Evolutionary conservation across 1,284 basidiomycete species (phyloP), one percentile per base, ranked within the genome.

Genomic region (Boletellus sp.): DNA sequence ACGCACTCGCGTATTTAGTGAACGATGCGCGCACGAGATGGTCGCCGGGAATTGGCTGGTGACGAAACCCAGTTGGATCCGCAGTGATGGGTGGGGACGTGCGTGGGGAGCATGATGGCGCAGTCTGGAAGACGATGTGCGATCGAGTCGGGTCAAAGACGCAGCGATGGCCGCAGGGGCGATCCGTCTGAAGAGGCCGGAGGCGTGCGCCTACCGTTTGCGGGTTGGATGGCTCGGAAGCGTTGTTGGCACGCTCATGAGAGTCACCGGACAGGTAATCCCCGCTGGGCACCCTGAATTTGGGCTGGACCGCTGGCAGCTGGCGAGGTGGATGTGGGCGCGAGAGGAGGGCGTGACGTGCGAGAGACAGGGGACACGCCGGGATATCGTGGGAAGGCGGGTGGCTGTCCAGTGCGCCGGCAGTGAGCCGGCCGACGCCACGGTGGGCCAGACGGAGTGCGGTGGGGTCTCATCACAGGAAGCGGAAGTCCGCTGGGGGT

Each of bases 231-330:
- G 26, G 26, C 10, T 27, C 26, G 26, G 26, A 27, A 44, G 37
- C 33, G 19, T 44, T 38, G 43, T 40, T 50, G 42, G 46, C 59
- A 60, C 48, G 48, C 20, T 36, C 23, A 51, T 53, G 43, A 49
- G 43, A 45, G 51, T 45, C 47, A 50, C 48, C 48, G 53, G 23
- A 54, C 37, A 52, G 47, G 61, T 66, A 66, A 66, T 62, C 60
- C 61, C 60, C 61, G 60, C 43, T 42, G 4, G 4, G 14, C n/a
- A 53, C 63, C 60, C 59, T 65, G 63, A 63, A 61, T 53, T 58
- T 63, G 33, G 50, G 50, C 14, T 40, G 41, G 42, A 38, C 23
- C 43, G 43, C 35, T 59, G 55, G 47, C 44, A 45, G 47, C 14
- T 45, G 57, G 38, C 40, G n/a, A 41, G 50, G 21, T 46, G 41